Conservation (phyloP, 2,329 filamentous ascomycete genomes). For the Elsinoe australis region DNA sequence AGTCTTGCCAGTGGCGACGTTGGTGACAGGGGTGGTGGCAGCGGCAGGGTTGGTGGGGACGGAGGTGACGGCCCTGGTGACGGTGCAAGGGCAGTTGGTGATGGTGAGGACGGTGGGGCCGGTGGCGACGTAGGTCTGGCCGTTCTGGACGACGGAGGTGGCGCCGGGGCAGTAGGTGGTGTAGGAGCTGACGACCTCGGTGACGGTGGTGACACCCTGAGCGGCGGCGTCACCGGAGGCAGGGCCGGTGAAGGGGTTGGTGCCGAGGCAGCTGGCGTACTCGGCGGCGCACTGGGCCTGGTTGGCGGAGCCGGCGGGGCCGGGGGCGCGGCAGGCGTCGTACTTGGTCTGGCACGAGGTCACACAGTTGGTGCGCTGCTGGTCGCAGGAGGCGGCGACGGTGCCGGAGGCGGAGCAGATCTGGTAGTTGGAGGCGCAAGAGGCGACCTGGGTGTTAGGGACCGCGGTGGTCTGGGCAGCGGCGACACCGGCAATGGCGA, state of each 20-base stretch:
- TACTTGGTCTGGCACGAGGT: constrained; percentile 8
- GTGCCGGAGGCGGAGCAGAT: constrained; percentile 12
- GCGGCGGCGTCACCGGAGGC: too few relatives aligned
- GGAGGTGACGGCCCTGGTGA: constrained; percentile 18
- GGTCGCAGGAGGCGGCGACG: background rate
- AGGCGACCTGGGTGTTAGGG: background rate
- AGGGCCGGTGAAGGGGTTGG: too few relatives aligned
- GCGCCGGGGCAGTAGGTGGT: constrained; percentile 24
- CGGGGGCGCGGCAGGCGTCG: background rate
- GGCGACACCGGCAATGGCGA: constrained; percentile 18
- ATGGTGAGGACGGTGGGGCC: constrained; percentile 24
- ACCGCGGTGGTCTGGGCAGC: constrained; percentile 18
- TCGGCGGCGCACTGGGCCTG: constrained; percentile 17
- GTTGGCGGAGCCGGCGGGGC: constrained; percentile 12
- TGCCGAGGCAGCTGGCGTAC: constrained; percentile 19
- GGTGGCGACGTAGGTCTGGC: constrained; percentile 25
- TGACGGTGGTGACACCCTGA: constrained; percentile 13
- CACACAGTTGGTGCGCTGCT: constrained; percentile 8
- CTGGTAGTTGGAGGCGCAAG: constrained; percentile 12
- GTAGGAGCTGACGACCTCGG: constrained; percentile 22
- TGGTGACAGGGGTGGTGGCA: constrained; percentile 9
- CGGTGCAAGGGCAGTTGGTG: constrained; percentile 23
- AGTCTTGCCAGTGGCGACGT: constrained; percentile 1
- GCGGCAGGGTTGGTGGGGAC: constrained; percentile 1
- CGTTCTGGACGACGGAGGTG: constrained; percentile 23